Conservation (phyloP, 495 filamentous ascomycete genomes). For the Aspergillus ostianus region DNA sequence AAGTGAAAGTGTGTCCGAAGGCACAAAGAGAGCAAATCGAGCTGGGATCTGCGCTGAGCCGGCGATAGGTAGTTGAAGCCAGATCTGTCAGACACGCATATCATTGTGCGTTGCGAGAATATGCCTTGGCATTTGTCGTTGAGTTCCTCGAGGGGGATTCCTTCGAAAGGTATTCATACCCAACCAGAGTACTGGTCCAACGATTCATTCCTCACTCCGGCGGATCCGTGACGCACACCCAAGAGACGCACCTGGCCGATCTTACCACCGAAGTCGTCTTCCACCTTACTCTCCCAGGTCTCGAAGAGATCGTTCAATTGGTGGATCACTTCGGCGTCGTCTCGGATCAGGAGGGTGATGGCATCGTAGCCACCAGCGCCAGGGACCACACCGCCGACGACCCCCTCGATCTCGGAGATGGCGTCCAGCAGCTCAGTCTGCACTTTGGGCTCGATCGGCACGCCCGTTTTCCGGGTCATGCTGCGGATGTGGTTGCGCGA, state of each 20-base stretch:
- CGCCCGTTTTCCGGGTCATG: constrained; percentile 70
- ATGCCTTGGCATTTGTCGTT: not conserved
- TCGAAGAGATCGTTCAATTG: constrained; percentile 61
- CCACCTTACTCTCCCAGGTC: constrained; percentile 57
- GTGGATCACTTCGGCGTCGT: constrained; percentile 66
- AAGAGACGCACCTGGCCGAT: constrained; percentile 74
- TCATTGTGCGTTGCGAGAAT: no score
- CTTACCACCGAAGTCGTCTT: constrained; percentile 54
- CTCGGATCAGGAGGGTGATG: constrained; percentile 72
- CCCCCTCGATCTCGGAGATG: constrained; percentile 67
- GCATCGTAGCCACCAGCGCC: constrained; percentile 96
- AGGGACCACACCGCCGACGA: constrained; percentile 88
- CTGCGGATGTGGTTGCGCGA: constrained; percentile 63
- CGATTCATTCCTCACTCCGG: constrained; percentile 72
- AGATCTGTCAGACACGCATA: not conserved
- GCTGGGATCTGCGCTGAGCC: no score
- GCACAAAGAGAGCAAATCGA: not conserved
- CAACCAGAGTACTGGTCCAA: constrained; percentile 61
- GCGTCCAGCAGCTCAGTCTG: constrained; percentile 85
- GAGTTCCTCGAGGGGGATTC: not conserved
- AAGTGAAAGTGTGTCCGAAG: not conserved
- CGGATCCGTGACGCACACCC: constrained; percentile 81
- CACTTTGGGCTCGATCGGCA: constrained; percentile 86
- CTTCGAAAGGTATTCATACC: constrained; percentile 29
- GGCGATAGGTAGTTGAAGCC: not conserved